Evolutionary conservation across 305 asterid genomes (phyloP), one percentile per base, ranked within the genome.

Genomic region (Coffea humblotiana): DNA sequence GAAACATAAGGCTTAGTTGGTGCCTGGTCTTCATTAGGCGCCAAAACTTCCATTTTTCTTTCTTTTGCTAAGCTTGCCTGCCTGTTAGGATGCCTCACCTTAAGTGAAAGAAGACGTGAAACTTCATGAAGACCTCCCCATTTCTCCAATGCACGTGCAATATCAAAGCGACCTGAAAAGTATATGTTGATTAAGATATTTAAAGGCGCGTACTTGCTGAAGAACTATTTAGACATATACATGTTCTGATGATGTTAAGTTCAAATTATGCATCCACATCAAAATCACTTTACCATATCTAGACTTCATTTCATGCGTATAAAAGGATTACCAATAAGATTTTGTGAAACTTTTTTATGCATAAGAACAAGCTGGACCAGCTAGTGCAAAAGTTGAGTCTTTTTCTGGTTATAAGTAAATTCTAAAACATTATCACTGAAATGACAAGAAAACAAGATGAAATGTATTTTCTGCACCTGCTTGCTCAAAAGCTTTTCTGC

Each of bases 111-210:
- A 54, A 95, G 98, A 16, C 97, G 93, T 2, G 98, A 92, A 58
- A 95, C 98, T 88, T 95, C 98, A 72, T 93, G 98, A 69, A 93
- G 86, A 76, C 98, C 98, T 78, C 98, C 98, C 98, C 98, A 95
- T 91, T 93, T 95, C 90, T 95, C 98, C 87, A 95, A 81, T 29
- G 98, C 97, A 9, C 97, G 92, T 2, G 97, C 98, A 80, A 95
- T 93, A 88, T 93, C 98, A 15, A 89, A 93, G 2, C 98, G 98
- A 69, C 98, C 97, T 91, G 81, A 19, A 80, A 64, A 21, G 21
- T 12, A 4, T 47, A 23, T 51, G 45, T 14, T 67, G 4, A 67
- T 32, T 32, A 49, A 72, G 6, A 16, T 15, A 54, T 15, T 4
- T 54, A 3, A 54, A 52, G 16, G 61, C 6, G 60, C 18, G 7